phyloP scores from a whole-genome alignment of 352 stramenopile species.

The Pythium chondricola region DNA sequence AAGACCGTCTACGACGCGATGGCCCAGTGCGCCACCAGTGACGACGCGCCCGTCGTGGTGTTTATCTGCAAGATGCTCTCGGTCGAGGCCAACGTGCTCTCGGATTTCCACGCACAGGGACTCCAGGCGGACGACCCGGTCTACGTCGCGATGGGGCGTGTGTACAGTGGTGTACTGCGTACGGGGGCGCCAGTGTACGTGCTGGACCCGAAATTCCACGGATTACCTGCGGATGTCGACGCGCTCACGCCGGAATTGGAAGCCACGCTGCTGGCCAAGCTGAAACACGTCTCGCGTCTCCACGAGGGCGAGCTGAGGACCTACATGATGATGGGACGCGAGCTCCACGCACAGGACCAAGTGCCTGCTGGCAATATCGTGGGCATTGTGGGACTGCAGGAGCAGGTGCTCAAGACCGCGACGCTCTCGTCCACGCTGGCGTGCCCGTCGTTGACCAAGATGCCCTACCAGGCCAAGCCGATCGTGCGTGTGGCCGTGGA shows the following conservation, averaged over 20 bases:
- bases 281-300: slow-evolving; percentile 60
- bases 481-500: slow-evolving; percentile 92
- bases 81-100: slow-evolving; percentile 81
- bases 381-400: slow-evolving; percentile 81
- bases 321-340: slow-evolving; percentile 92
- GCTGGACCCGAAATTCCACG: slow-evolving; percentile 88
- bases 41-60: slow-evolving; percentile 72
- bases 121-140: slow-evolving; percentile 51
- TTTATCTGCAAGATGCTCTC: slow-evolving; percentile 93
- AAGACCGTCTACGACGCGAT: slow-evolving; percentile 41
- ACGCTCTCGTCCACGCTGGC: slow-evolving; percentile 76
- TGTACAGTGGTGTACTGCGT: slow-evolving; percentile 85
- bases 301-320: slow-evolving; percentile 44
- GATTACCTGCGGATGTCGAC: slow-evolving; percentile 14
- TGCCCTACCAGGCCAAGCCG: slow-evolving; percentile 88
- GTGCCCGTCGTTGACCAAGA: slow-evolving; percentile 81
- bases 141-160: slow-evolving; percentile 89
- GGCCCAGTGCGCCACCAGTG: slow-evolving; percentile 43
- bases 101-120: slow-evolving; percentile 52
- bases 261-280: slow-evolving; percentile 24
- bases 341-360: slow-evolving; percentile 64
- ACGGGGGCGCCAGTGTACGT: slow-evolving; percentile 64
- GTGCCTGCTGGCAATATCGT: slow-evolving; percentile 90
- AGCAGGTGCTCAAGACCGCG: slow-evolving; percentile 87
- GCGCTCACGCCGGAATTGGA: slow-evolving; percentile 19